These are phyloP conservation scores for Epichloe coenophiala DNA, from an alignment of 2,329 filamentous ascomycete genomes.

Conservation along the genomic window DNA sequence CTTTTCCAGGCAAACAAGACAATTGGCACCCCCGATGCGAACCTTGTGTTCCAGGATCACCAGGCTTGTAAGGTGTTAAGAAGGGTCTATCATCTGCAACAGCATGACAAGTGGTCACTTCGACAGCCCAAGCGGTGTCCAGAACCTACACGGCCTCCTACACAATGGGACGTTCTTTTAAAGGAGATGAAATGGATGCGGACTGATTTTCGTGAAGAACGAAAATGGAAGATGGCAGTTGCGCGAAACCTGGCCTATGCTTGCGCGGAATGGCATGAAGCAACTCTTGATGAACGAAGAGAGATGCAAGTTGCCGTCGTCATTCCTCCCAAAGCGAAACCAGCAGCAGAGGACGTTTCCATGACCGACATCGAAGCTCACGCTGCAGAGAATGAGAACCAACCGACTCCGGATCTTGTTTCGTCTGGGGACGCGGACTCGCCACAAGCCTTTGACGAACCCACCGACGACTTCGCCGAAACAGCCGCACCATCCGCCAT, in stretches of 20 bases:
- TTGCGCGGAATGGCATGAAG: constrained; percentile 70
- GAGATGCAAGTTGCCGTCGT: constrained; percentile 52
- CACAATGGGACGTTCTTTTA: constrained; percentile 76
- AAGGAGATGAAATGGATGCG: constrained; percentile 97
- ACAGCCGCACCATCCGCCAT: constrained; percentile 61
- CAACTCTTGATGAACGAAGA: constrained; percentile 47
- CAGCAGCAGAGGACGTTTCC: constrained; percentile 15
- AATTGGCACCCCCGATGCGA: constrained; percentile 70
- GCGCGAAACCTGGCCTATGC: constrained; percentile 69
- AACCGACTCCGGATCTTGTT: constrained; percentile 55
- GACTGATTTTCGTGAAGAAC: constrained; percentile 86
- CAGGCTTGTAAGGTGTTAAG: constrained; percentile 79
- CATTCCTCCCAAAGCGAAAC: constrained; percentile 29
- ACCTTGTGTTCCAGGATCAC: constrained; percentile 70
- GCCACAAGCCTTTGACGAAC: constrained; percentile 28
- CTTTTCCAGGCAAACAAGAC: constrained; percentile 80
- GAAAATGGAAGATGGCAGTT: constrained; percentile 80
- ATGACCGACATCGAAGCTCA: constrained; percentile 22
- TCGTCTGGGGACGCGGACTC: constrained; percentile 50
- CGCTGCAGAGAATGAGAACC: constrained; percentile 27
- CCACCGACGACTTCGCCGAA: constrained; percentile 26
- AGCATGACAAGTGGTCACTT: constrained; percentile 83
- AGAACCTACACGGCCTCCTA: constrained; percentile 63
- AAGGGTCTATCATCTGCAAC: constrained; percentile 80
- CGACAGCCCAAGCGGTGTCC: constrained; percentile 74